Evolutionary conservation across 164 flowering plant species (phyloP).

Genomic region (Aristolochia contorta): DNA sequence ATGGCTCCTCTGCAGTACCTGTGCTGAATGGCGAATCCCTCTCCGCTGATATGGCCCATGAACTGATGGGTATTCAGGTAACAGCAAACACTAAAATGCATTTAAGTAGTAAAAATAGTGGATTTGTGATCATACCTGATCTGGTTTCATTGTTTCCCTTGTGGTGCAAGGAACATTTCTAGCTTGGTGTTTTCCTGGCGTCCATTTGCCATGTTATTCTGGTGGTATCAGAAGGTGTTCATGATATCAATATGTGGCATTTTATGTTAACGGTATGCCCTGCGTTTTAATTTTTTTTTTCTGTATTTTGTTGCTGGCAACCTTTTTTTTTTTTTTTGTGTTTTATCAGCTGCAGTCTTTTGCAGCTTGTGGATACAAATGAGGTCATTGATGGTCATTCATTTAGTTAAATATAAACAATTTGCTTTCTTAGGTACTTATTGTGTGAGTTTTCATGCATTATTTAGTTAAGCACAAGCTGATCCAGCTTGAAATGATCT

Average conservation of each 20-base stretch:
- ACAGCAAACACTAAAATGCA: too few relatives aligned
- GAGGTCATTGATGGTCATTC: too few relatives aligned
- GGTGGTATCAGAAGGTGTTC: conserved; percentile 85
- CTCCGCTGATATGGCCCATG: conserved; percentile 91
- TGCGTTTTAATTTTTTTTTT: neutral
- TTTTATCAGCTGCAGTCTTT: neutral
- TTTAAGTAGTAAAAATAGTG: too few relatives aligned
- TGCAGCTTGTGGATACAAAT: too few relatives aligned
- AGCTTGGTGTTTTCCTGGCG: conserved; percentile 83
- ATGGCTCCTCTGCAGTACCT: conserved; percentile 73
- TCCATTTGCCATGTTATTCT: conserved; percentile 76
- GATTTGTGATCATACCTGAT: conserved; percentile 10
- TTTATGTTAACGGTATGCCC: conserved; percentile 68
- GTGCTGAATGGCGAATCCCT: conserved; percentile 55
- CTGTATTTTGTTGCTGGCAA: neutral
- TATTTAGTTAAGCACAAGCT: too few relatives aligned
- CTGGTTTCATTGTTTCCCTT: conserved; percentile 7
- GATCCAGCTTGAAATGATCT: too few relatives aligned
- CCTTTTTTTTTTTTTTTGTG: too few relatives aligned
- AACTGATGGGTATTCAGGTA: conserved; percentile 89
- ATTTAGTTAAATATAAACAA: too few relatives aligned
- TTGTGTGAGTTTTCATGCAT: too few relatives aligned
- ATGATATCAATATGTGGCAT: conserved; percentile 71
- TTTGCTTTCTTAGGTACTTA: too few relatives aligned
- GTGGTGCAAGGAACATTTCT: conserved; percentile 67